These are phyloP conservation scores for Triticum dicoccoides DNA, from an alignment of 176 grass and related monocot species.

Conservation along the genomic window DNA sequence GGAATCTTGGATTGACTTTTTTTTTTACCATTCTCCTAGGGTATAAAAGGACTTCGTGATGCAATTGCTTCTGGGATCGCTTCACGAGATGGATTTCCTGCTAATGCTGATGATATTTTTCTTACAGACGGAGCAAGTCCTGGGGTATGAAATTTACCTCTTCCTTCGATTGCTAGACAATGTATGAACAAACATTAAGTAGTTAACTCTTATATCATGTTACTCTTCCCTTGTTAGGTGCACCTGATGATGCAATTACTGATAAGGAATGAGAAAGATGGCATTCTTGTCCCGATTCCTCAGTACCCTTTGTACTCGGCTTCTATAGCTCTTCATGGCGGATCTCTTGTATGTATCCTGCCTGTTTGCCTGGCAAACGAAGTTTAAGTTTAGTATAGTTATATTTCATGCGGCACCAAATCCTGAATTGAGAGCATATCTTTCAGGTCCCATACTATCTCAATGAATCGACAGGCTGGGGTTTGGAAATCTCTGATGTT, in stretches of 20 bases:
- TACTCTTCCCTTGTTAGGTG: constrained; percentile 48
- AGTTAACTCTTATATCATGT: constrained; percentile 8
- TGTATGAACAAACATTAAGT: constrained; percentile 26
- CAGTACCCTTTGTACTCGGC: constrained; percentile 98
- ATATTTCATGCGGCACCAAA: not conserved
- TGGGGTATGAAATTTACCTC: constrained; percentile 50
- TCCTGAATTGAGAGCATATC: constrained; percentile 26
- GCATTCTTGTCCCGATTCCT: constrained; percentile 94
- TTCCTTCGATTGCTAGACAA: not conserved
- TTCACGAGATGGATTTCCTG: constrained; percentile 81
- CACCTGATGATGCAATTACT: constrained; percentile 99
- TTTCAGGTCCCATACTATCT: constrained; percentile 95
- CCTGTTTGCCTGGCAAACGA: not conserved
- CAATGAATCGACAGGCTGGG: constrained; percentile 89
- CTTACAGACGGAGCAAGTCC: constrained; percentile 97
- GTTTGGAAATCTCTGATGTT: constrained; percentile 85
- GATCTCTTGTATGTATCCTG: constrained; percentile 78
- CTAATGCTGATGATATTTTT: constrained; percentile 96
- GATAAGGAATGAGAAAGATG: constrained; percentile 90
- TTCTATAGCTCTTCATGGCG: constrained; percentile 95
- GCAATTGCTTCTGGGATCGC: constrained; percentile 91
- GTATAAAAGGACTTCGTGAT: constrained; percentile 93
- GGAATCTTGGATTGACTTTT: constrained; percentile 15
- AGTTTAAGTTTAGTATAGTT: not conserved
- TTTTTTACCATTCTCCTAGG: constrained; percentile 54